Conservation (phyloP, 2,329 filamentous ascomycete genomes). For the Sphaerostilbella broomeana region DNA sequence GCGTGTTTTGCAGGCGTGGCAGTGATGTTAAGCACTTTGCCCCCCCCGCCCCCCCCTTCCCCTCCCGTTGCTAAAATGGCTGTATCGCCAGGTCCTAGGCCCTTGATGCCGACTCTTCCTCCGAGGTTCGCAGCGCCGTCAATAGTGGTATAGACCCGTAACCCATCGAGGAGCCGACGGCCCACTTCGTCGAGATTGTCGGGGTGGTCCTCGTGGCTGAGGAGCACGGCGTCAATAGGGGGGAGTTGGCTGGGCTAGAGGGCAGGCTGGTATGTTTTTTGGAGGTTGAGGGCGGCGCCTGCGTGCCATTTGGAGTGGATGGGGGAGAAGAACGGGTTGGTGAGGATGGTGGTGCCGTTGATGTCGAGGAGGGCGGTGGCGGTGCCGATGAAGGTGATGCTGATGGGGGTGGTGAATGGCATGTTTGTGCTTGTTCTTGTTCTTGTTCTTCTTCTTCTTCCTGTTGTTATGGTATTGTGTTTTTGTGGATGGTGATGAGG, state of each 20-base stretch:
- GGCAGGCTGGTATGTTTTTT: conserved; percentile 27
- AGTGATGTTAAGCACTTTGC: conserved; percentile 32
- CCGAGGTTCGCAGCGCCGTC: conserved; percentile 39
- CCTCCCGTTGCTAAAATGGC: conserved; percentile 19
- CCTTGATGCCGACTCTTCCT: conserved; percentile 35
- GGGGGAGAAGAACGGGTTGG: conserved; percentile 40
- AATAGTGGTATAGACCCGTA: conserved; percentile 38
- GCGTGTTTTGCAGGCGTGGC: conserved; percentile 39
- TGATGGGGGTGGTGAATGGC: conserved; percentile 22
- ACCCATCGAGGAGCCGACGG: conserved; percentile 38
- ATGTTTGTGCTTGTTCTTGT: too few species aligned
- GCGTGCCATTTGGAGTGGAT: conserved; percentile 29
- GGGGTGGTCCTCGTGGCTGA: conserved; percentile 45
- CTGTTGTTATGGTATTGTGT: too few species aligned
- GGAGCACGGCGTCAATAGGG: conserved; percentile 40
- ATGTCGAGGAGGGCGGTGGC: conserved; percentile 42
- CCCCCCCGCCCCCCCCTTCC: too few species aligned
- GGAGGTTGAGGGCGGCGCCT: conserved; percentile 23
- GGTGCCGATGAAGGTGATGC: conserved; percentile 40
- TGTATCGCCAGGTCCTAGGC: conserved; percentile 34
- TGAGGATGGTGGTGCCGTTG: conserved; percentile 35
- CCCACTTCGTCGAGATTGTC: conserved; percentile 44
- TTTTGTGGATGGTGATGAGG: too few species aligned
- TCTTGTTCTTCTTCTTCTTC: too few species aligned
- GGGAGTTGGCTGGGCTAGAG: conserved; percentile 34